Conservation (phyloP, 2,329 filamentous ascomycete species). For the Akanthomyces dipterigenus region DNA sequence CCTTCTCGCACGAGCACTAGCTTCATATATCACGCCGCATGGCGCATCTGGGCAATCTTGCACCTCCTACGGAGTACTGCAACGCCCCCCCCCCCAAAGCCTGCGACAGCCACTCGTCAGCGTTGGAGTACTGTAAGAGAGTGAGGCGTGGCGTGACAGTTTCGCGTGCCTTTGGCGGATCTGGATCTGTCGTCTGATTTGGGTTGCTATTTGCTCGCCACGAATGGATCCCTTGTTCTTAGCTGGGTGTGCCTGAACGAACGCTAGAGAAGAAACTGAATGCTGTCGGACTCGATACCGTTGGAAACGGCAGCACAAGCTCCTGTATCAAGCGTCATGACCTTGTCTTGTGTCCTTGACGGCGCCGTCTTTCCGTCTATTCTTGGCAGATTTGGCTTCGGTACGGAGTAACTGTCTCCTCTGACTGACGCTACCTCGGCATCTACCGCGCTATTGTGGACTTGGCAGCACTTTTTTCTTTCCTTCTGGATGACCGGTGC, state of each 20-base stretch:
- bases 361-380: background rate
- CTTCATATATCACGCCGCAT: background rate
- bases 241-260: background rate
- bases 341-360: background rate
- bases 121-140: background rate
- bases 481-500: background rate
- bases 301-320: background rate
- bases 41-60: conserved; percentile 2
- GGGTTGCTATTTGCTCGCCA: background rate
- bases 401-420: background rate
- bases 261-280: background rate
- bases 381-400: background rate
- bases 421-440: background rate
- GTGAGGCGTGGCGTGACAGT: conserved; percentile 3
- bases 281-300: no score
- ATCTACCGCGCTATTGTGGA: background rate
- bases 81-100: background rate
- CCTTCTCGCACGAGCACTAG: background rate
- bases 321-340: background rate
- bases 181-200: background rate
- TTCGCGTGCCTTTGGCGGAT: conserved; percentile 9
- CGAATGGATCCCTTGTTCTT: background rate
- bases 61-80: background rate
- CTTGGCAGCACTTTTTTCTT: background rate
- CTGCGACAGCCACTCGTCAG: background rate